Conservation (phyloP, 1,284 basidiomycete genomes). For the Thecaphora thlaspeos region DNA sequence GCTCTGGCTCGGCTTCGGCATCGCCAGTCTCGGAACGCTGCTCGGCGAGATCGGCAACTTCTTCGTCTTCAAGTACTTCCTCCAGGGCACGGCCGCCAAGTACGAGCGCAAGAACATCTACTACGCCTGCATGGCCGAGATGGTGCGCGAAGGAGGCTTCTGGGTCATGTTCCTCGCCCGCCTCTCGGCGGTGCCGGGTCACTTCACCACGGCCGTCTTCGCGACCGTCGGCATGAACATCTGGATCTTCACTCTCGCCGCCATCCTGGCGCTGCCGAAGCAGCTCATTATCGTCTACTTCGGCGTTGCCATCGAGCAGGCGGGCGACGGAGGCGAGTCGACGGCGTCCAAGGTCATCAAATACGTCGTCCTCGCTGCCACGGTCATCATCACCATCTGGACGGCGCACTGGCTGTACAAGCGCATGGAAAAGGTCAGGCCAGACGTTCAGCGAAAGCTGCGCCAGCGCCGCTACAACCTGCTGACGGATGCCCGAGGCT, state of each 20-base stretch:
- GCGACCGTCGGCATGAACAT: slow-evolving; percentile 72
- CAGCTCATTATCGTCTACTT: slow-evolving; percentile 58
- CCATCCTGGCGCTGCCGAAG: slow-evolving; percentile 74
- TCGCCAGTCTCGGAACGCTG: slow-evolving; percentile 43
- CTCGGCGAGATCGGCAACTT: slow-evolving; percentile 53
- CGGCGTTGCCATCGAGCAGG: slow-evolving; percentile 51
- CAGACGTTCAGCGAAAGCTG: slow-evolving; percentile 64
- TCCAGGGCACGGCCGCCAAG: slow-evolving; percentile 68
- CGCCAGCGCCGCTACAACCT: slow-evolving; percentile 66
- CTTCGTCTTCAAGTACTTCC: slow-evolving; percentile 67
- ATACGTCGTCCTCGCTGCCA: slow-evolving; percentile 50
- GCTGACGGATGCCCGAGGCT: slow-evolving; percentile 12
- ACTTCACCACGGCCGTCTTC: slow-evolving; percentile 69
- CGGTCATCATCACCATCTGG: slow-evolving; percentile 67
- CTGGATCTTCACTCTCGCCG: slow-evolving; percentile 69
- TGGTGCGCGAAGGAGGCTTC: slow-evolving; percentile 77
- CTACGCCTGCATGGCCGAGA: slow-evolving; percentile 75
- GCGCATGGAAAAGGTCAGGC: slow-evolving; percentile 74
- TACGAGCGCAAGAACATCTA: slow-evolving; percentile 70
- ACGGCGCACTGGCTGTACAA: slow-evolving; percentile 81
- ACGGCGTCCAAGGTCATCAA: slow-evolving; percentile 53
- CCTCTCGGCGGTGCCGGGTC: slow-evolving; percentile 63
- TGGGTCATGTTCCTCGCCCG: slow-evolving; percentile 56
- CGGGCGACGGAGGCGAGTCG: slow-evolving; percentile 29
- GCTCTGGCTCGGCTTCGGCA: slow-evolving; percentile 53